A percentile compares a stretch with the other conserved stretches of the same genome.
Evolutionary conservation across 768 basidiomycete species (phyloP).

Genomic region (Fistulinella prunicolor): DNA sequence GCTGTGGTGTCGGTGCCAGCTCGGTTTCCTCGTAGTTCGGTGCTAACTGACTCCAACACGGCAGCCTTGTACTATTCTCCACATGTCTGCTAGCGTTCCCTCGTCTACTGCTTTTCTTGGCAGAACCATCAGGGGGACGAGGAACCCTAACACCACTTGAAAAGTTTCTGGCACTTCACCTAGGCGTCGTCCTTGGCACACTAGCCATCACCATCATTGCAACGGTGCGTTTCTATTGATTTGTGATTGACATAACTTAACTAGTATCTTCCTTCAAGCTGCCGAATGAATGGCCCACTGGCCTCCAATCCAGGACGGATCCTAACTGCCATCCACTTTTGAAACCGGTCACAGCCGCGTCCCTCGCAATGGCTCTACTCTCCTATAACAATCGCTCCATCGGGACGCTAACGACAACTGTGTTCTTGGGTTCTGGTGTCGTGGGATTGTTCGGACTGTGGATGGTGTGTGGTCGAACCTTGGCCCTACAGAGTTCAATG

Average conservation of each 20-base stretch:
- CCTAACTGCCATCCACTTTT: slow-evolving; percentile 58
- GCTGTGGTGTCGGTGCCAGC: slow-evolving; percentile 28
- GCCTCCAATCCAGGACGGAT: slow-evolving; percentile 27
- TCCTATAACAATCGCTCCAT: slow-evolving; percentile 62
- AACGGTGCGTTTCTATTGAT: slow-evolving; percentile 40
- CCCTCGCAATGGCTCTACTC: slow-evolving; percentile 53
- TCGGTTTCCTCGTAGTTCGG: not conserved
- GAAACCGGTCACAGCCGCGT: slow-evolving; percentile 53
- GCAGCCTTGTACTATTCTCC: slow-evolving; percentile 36
- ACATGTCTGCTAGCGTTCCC: slow-evolving; percentile 51
- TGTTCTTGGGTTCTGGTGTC: slow-evolving; percentile 46
- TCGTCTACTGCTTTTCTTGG: slow-evolving; percentile 64
- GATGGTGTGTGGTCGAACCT: slow-evolving; percentile 49
- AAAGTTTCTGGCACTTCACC: slow-evolving; percentile 62
- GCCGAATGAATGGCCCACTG: slow-evolving; percentile 39
- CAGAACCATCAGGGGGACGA: slow-evolving; percentile 44
- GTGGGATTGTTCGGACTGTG: slow-evolving; percentile 70
- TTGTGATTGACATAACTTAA: slow-evolving; percentile 1
- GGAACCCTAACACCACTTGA: slow-evolving; percentile 62
- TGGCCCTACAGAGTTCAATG: slow-evolving; percentile 8
- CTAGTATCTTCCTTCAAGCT: slow-evolving; percentile 31
- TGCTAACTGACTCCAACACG: slow-evolving; percentile 2
- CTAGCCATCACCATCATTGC: slow-evolving; percentile 55
- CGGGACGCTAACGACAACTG: slow-evolving; percentile 52
- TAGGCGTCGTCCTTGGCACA: slow-evolving; percentile 59